Conservation (phyloP, 768 basidiomycete genomes). For the Mycena vulgaris region DNA sequence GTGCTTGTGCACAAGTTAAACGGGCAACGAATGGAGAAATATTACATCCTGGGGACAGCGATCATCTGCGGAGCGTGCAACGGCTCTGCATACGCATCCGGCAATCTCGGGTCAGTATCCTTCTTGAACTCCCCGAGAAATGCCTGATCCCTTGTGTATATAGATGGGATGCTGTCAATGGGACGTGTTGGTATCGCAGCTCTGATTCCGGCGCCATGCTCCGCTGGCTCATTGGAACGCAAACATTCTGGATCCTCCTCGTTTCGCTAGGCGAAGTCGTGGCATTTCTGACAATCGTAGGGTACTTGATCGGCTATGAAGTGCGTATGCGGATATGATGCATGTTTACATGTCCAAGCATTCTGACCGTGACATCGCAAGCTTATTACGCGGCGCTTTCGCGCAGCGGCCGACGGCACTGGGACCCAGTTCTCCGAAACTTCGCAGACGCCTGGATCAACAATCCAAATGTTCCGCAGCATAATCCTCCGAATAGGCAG, state of each 20-base stretch:
- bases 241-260: slow-evolving; percentile 1
- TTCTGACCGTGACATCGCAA: background rate
- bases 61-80: background rate
- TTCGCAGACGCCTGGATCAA: background rate
- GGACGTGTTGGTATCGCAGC: background rate
- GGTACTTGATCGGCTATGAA: background rate
- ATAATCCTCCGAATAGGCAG: background rate
- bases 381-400: background rate
- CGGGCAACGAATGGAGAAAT: slow-evolving; percentile 23
- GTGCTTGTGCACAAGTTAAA: slow-evolving; percentile 5
- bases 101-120: background rate
- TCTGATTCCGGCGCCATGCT: background rate
- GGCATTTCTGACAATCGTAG: background rate
- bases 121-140: background rate
- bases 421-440: background rate
- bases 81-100: slow-evolving; percentile 6
- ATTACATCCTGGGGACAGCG: background rate
- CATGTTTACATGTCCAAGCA: background rate
- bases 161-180: background rate
- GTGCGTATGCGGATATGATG: background rate
- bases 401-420: background rate
- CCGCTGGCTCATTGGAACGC: background rate
- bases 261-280: background rate
- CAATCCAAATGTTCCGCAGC: background rate
- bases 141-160: background rate